Conservation (phyloP, 2,329 filamentous ascomycete species). For the Colletotrichum sojae region DNA sequence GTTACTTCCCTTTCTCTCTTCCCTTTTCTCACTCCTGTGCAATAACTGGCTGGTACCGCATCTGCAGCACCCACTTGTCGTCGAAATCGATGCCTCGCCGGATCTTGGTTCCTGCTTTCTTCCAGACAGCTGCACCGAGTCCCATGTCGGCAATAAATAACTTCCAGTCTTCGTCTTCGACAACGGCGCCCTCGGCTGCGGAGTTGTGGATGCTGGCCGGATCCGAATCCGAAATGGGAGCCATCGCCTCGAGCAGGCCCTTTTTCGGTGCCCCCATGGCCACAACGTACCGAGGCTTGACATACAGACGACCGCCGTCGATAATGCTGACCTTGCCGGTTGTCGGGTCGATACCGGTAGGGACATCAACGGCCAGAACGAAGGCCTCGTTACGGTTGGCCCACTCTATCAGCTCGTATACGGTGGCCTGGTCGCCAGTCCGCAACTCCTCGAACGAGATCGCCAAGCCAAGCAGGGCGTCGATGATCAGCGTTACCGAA, state of each 20-base stretch:
- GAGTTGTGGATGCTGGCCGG: constrained; percentile 7
- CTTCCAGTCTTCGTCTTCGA: constrained; percentile 77
- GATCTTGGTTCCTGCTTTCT: constrained; percentile 84
- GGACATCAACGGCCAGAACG: constrained; percentile 90
- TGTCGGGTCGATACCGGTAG: constrained; percentile 87
- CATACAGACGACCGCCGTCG: constrained; percentile 84
- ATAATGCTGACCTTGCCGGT: constrained; percentile 76
- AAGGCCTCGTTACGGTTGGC: constrained; percentile 88
- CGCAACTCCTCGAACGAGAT: constrained; percentile 91
- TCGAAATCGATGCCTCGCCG: constrained; percentile 92
- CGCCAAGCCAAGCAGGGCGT: constrained; percentile 89
- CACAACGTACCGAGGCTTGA: constrained; percentile 86
- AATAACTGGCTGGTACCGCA: constrained; percentile 62
- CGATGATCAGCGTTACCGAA: constrained; percentile 85
- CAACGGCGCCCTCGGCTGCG: constrained; percentile 44
- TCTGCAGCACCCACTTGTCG: constrained; percentile 84
- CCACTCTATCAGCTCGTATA: constrained; percentile 94
- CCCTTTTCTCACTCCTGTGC: constrained; percentile 12
- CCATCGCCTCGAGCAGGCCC: constrained; percentile 84
- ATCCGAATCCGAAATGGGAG: constrained; percentile 65
- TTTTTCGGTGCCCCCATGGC: constrained; percentile 89
- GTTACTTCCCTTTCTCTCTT: neutral
- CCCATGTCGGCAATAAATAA: constrained; percentile 91
- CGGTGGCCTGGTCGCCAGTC: constrained; percentile 84
- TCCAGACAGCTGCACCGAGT: constrained; percentile 85